Conservation (phyloP, 495 filamentous ascomycete genomes). For the Aspergillus egyptiacus region DNA sequence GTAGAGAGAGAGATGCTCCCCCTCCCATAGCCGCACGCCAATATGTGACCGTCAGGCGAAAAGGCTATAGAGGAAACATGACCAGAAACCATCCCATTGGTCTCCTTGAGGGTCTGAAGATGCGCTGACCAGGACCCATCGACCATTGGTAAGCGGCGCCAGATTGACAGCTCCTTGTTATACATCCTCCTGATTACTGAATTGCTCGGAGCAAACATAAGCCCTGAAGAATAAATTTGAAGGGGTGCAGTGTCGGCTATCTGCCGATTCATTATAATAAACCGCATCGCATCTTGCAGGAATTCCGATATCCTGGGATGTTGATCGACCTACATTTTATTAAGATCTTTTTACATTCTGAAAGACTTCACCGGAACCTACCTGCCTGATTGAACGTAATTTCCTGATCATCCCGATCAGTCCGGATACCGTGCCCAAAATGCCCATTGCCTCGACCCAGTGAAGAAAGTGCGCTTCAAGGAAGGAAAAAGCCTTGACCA, state of each 20-base stretch:
- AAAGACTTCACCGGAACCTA: neutral
- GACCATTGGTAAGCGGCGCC: neutral
- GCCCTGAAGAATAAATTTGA: conserved; percentile 20
- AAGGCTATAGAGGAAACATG: no score
- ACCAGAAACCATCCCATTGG: no score
- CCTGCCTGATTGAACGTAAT: conserved; percentile 2
- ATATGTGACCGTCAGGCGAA: no score
- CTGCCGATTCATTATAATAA: conserved; percentile 13
- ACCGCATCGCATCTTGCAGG: neutral
- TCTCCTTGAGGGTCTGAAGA: neutral
- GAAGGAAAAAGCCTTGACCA: conserved; percentile 28
- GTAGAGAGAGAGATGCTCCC: no score
- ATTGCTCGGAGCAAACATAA: conserved; percentile 30
- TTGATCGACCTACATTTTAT: conserved; percentile 19
- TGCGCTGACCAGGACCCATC: conserved; percentile 1
- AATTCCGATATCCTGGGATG: neutral
- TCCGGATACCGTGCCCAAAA: conserved; percentile 28
- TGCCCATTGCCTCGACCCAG: conserved; percentile 39
- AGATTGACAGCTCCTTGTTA: neutral
- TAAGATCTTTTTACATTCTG: neutral
- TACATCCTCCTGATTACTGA: conserved; percentile 21
- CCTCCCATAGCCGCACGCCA: no score
- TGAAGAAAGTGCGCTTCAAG: conserved; percentile 39
- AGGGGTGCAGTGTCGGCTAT: conserved; percentile 29
- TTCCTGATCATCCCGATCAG: neutral